Evolutionary conservation across 1,284 basidiomycete species (phyloP).

Genomic region (Testicularia cyperi): DNA sequence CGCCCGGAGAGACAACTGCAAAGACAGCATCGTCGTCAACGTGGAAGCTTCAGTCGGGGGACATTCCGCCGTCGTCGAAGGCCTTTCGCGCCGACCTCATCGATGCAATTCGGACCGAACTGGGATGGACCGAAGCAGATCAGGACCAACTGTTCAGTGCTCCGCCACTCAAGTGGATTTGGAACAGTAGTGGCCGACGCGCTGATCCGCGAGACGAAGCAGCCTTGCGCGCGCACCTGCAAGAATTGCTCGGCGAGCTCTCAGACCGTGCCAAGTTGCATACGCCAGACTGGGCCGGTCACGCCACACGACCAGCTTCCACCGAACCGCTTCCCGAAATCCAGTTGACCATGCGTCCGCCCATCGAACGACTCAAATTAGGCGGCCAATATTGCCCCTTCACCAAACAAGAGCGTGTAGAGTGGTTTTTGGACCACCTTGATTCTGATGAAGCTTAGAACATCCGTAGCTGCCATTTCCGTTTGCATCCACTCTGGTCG

Average conservation of each 20-base stretch:
- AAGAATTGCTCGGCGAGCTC: neutral
- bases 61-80: slow-evolving; percentile 13
- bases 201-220: neutral
- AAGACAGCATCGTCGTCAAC: no score
- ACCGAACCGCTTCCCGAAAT: neutral
- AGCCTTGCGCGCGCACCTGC: neutral
- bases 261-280: neutral
- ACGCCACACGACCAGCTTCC: neutral
- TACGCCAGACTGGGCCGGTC: neutral
- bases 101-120: slow-evolving; percentile 19
- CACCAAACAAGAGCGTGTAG: slow-evolving; percentile 25
- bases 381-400: slow-evolving; percentile 33
- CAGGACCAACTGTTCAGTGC: slow-evolving; percentile 10
- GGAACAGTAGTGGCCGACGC: no score
- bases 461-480: no score
- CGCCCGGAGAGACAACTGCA: neutral
- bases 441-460: slow-evolving; percentile 24
- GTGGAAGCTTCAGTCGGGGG: slow-evolving; percentile 1
- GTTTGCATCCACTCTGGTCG: no score
- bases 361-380: slow-evolving; percentile 10
- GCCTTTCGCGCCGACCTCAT: slow-evolving; percentile 20
- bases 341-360: slow-evolving; percentile 7
- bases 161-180: neutral
- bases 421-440: slow-evolving; percentile 32
- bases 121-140: slow-evolving; percentile 17